A percentile compares a stretch with the other conserved stretches of the same genome.
Evolutionary conservation across 495 filamentous ascomycete species (phyloP).

Genomic region (Tuber calosporum): DNA sequence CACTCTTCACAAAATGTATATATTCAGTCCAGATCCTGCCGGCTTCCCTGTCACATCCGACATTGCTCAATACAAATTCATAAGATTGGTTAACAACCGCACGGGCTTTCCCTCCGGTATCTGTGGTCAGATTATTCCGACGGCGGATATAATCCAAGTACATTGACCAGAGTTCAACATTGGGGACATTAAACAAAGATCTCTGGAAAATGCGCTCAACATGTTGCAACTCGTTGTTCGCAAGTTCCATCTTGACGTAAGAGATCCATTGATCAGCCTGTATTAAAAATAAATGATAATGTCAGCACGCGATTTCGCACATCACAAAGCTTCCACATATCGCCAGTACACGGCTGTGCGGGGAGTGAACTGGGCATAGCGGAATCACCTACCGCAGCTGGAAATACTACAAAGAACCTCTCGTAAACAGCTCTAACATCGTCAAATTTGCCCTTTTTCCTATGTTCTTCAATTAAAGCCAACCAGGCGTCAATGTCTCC

Average conservation of each 20-base stretch:
- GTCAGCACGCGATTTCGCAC: neutral
- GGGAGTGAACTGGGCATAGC: conserved; percentile 10
- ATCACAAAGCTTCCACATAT: conserved; percentile 29
- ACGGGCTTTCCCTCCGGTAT: conserved; percentile 66
- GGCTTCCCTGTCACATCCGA: conserved; percentile 88
- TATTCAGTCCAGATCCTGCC: conserved; percentile 89
- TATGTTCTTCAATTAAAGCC: conserved; percentile 75
- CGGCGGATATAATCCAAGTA: conserved; percentile 94
- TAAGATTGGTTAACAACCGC: conserved; percentile 72
- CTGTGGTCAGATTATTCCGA: conserved; percentile 73
- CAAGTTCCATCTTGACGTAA: conserved; percentile 80
- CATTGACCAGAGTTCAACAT: conserved; percentile 81
- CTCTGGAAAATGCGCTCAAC: conserved; percentile 75
- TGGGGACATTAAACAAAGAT: conserved; percentile 63
- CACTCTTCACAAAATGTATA: conserved; percentile 77
- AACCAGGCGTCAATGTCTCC: conserved; percentile 89
- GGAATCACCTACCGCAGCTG: conserved; percentile 67
- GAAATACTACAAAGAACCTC: conserved; percentile 77
- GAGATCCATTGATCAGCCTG: conserved; percentile 85
- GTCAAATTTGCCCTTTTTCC: conserved; percentile 69
- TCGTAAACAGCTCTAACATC: conserved; percentile 75
- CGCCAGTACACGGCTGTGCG: conserved; percentile 9
- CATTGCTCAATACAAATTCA: conserved; percentile 79
- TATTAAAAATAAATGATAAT: conserved; percentile 26
- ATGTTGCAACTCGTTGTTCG: conserved; percentile 64